A percentile compares a stretch with the other conserved stretches of the same genome.
These are phyloP conservation scores for Monilinia polystroma DNA, from an alignment of 2,329 filamentous ascomycete species.

Conservation along the genomic window DNA sequence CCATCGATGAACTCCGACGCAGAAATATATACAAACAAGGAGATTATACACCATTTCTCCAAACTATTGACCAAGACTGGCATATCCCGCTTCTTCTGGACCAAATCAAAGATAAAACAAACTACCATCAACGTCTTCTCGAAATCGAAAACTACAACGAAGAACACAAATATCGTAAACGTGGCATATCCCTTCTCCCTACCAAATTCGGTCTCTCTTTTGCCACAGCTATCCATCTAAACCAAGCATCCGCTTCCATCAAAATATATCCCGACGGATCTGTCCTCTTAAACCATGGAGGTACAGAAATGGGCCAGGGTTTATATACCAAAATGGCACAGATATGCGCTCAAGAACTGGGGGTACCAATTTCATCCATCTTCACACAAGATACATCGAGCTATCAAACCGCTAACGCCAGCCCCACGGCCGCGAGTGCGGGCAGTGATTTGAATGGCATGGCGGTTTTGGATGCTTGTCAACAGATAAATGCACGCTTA, in stretches of 20 bases:
- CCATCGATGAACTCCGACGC: slow-evolving; percentile 73
- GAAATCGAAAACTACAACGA: slow-evolving; percentile 76
- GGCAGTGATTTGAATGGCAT: slow-evolving; percentile 96
- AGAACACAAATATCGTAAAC: slow-evolving; percentile 88
- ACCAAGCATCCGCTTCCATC: slow-evolving; percentile 89
- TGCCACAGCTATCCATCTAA: slow-evolving; percentile 81
- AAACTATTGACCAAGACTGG: slow-evolving; percentile 76
- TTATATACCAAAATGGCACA: slow-evolving; percentile 95
- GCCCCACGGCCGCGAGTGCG: slow-evolving; percentile 85
- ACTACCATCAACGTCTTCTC: slow-evolving; percentile 66
- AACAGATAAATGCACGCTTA: slow-evolving; percentile 82
- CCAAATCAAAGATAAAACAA: slow-evolving; percentile 73
- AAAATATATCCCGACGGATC: slow-evolving; percentile 96
- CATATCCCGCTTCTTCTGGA: slow-evolving; percentile 91
- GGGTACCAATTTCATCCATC: slow-evolving; percentile 74
- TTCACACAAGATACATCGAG: slow-evolving; percentile 92
- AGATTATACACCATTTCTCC: slow-evolving; percentile 85
- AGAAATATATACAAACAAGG: slow-evolving; percentile 81
- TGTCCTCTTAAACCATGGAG: slow-evolving; percentile 86
- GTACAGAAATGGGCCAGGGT: slow-evolving; percentile 93
- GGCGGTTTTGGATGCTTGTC: slow-evolving; percentile 86
- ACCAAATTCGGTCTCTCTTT: slow-evolving; percentile 98
- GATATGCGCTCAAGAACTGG: slow-evolving; percentile 84
- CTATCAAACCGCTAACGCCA: slow-evolving; percentile 90
- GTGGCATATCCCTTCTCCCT: slow-evolving; percentile 69